Percentiles rank a stretch among this genome's conserved stretches.
Conservation (phyloP, 371 early-diverging fungal species). For the Phascolomyces articulosus region DNA sequence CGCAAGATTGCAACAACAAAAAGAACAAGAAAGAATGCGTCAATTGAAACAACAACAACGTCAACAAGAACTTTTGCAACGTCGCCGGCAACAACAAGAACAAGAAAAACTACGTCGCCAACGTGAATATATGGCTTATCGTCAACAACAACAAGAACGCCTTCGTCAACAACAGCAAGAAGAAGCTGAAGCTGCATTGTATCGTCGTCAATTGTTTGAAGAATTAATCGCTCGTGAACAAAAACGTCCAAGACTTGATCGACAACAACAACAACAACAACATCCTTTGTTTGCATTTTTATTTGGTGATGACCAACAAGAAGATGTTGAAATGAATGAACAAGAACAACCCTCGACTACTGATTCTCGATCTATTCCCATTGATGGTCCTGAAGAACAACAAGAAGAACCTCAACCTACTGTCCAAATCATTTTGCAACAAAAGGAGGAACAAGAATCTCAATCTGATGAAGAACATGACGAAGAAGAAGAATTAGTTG, state of each 20-base stretch:
- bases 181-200: not conserved
- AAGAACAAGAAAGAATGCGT: no score
- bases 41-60: not conserved
- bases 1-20: not conserved
- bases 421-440: no score
- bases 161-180: slow-evolving; percentile 2
- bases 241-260: not conserved
- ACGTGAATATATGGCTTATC: not conserved
- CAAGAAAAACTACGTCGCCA: not conserved
- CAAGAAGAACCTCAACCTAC: not conserved
- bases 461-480: not conserved
- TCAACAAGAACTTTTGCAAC: not conserved
- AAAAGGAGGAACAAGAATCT: slow-evolving; percentile 4
- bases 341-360: not conserved
- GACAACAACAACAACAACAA: slow-evolving; percentile 7
- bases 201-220: not conserved
- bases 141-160: slow-evolving; percentile 1
- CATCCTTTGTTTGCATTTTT: not conserved
- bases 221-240: not conserved
- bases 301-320: not conserved
- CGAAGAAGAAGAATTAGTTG: not conserved
- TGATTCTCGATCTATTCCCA: not conserved
- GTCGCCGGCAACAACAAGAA: not conserved
- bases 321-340: slow-evolving; percentile 6
- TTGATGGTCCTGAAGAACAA: not conserved